Evolutionary conservation across 163 green algal genomes (phyloP).

Genomic region (Prototheca cutis): DNA sequence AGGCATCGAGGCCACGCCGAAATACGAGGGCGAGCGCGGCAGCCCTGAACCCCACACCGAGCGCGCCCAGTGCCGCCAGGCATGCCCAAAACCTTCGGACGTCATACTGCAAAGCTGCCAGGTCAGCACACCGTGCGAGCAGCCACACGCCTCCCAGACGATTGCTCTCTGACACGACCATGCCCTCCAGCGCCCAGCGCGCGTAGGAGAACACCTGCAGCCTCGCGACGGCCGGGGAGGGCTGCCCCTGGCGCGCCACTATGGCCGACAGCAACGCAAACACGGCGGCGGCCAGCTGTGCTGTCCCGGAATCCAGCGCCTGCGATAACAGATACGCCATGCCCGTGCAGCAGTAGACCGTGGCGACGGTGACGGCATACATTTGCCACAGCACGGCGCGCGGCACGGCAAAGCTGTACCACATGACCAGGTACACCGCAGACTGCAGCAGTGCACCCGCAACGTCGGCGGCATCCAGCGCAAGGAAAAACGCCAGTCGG

Average conservation of each 20-base stretch:
- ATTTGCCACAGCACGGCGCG: conserved; percentile 44
- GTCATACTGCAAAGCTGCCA: conserved; percentile 34
- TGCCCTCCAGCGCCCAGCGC: conserved; percentile 43
- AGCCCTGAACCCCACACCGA: conserved; percentile 18
- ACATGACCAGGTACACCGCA: conserved; percentile 39
- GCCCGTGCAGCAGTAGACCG: conserved; percentile 45
- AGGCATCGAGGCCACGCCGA: background rate
- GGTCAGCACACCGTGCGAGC: conserved; percentile 48
- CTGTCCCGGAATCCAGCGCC: conserved; percentile 27
- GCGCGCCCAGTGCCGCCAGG: conserved; percentile 24
- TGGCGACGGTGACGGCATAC: conserved; percentile 36
- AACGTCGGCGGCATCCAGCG: conserved; percentile 35
- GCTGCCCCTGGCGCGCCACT: conserved; percentile 29
- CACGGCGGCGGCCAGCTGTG: conserved; percentile 38
- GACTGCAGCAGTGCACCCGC: conserved; percentile 27
- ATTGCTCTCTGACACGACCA: conserved; percentile 40
- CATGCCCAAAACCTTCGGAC: conserved; percentile 28
- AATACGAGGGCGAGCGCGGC: conserved; percentile 5
- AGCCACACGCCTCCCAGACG: conserved; percentile 45
- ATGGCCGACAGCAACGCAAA: conserved; percentile 33
- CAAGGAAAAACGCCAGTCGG: conserved; percentile 39
- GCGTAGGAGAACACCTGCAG: conserved; percentile 37
- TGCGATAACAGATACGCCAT: conserved; percentile 39
- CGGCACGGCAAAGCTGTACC: conserved; percentile 36
- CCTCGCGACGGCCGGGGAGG: conserved; percentile 19